Conservation (phyloP, 148 eudicot genomes). For the Rhododendron mucronatum region DNA sequence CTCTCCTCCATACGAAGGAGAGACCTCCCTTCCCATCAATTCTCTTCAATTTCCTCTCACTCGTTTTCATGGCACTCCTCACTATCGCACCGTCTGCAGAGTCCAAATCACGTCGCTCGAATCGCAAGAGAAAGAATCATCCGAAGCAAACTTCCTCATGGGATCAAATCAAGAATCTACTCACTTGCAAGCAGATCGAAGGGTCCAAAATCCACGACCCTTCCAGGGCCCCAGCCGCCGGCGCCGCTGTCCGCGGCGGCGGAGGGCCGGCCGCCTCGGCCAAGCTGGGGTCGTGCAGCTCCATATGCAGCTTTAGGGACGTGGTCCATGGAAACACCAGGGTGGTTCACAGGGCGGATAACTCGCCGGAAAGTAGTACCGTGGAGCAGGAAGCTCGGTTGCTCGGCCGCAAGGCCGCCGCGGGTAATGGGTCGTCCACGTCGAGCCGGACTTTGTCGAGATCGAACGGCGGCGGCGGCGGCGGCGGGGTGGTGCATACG, state of each 20-base stretch:
- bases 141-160: slow-evolving; percentile 41
- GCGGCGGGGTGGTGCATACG: not conserved
- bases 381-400: slow-evolving; percentile 49
- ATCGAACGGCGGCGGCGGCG: slow-evolving; percentile 25
- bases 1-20: slow-evolving; percentile 5
- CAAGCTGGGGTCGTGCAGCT: slow-evolving; percentile 46
- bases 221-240: slow-evolving; percentile 14
- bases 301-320: slow-evolving; percentile 67
- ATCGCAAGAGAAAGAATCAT: slow-evolving; percentile 19
- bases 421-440: slow-evolving; percentile 15
- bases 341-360: slow-evolving; percentile 78
- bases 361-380: slow-evolving; percentile 65
- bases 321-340: slow-evolving; percentile 72
- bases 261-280: not conserved
- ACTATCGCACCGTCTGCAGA: slow-evolving; percentile 21
- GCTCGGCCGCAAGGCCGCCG: slow-evolving; percentile 25
- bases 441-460: slow-evolving; percentile 28
- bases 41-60: slow-evolving; percentile 9
- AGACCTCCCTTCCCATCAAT: not conserved
- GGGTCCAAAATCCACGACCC: slow-evolving; percentile 52
- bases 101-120: slow-evolving; percentile 5
- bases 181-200: slow-evolving; percentile 62
- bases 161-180: slow-evolving; percentile 74
- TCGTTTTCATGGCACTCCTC: slow-evolving; percentile 46
- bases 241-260: not conserved